Evolutionary conservation across 768 basidiomycete genomes (phyloP).

Genomic region (Termitomyces sp.): DNA sequence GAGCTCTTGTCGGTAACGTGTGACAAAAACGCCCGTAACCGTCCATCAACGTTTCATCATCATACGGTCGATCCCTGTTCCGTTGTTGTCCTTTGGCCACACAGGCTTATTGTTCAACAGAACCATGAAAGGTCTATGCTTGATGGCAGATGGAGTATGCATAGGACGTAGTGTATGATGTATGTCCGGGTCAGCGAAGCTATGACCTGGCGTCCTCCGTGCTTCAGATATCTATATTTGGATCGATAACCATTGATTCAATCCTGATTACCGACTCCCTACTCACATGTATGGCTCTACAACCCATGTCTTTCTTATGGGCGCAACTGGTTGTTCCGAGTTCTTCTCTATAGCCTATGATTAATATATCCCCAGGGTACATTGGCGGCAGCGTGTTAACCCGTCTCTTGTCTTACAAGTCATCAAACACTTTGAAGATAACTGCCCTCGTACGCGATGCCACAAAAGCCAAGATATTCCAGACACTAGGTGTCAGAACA

Average conservation of each 20-base stretch:
- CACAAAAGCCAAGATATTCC: constrained; percentile 30
- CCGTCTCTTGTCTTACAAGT: constrained; percentile 38
- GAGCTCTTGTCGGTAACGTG: constrained; percentile 3
- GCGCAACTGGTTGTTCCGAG: constrained; percentile 35
- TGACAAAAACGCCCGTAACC: constrained; percentile 10
- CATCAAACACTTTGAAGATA: constrained; percentile 33
- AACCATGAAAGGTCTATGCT: too few relatives aligned
- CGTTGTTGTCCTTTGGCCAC: neutral
- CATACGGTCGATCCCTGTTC: neutral
- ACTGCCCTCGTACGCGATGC: constrained; percentile 39
- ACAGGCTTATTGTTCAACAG: neutral
- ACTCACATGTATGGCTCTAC: constrained; percentile 5
- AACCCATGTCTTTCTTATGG: constrained; percentile 37
- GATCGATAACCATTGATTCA: too few relatives aligned
- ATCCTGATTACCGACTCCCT: neutral
- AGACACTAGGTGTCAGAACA: constrained; percentile 28
- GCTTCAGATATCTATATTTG: neutral
- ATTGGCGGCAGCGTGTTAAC: constrained; percentile 50
- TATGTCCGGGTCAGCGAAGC: too few relatives aligned
- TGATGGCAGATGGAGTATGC: too few relatives aligned
- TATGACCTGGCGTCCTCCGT: too few relatives aligned
- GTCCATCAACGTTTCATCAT: constrained; percentile 9
- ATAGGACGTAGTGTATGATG: too few relatives aligned
- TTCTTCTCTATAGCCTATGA: neutral
- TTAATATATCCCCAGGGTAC: constrained; percentile 32